Base-by-base conservation (phyloP, 2,329 filamentous ascomycete genomes). In the Periconia sp. region DNA sequence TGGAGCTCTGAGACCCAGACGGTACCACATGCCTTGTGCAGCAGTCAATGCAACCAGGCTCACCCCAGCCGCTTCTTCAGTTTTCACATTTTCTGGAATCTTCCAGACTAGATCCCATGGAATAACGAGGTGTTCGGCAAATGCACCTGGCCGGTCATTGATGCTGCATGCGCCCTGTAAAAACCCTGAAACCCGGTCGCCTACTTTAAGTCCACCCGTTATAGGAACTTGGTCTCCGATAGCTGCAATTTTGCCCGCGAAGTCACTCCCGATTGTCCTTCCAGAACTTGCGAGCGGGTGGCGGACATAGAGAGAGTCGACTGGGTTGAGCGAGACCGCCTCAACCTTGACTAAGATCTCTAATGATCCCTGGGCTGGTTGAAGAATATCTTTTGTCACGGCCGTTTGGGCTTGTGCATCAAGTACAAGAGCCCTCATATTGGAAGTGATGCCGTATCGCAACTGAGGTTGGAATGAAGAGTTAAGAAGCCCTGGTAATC, bases 81-180 rank as follows among this genome's bases (percentile, higher is more conserved):
- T 44, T 0, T 56, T 45, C n/a, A 75, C 22, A 1, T 16, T 12
- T 0, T 60, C 57, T 0, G 73, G 71, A 0, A 76, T 42, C 1
- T 43, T 49, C 69, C 73, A 75, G 1, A 71, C 54, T 0, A 77
- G 58, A 26, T 75, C 72, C 26, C 57, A 63, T 1, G 63, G 57
- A 0, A 61, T 42, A 0, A 43, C 52, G 8, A 75, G 43, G 34
- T 69, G 75, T 39, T 78, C 73, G 1, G 75, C 68, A 49, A 78
- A 78, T 0, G 74, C 73, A 5, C 75, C 76, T 0, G 74, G 71
- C 0, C 71, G 66, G 4, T 72, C 63, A 36, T 77, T 76, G 5
- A 61, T 55, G 10, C 67, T 72, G 40, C 67, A 71, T 1, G 73
- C 74, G 12, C 73, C 74, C 43, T 77, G 73, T 0, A 74, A 56